Percentiles rank a stretch among this genome's conserved stretches.
Conservation (phyloP, 2,329 filamentous ascomycete species). For the Penicillium sclerotiorum region DNA sequence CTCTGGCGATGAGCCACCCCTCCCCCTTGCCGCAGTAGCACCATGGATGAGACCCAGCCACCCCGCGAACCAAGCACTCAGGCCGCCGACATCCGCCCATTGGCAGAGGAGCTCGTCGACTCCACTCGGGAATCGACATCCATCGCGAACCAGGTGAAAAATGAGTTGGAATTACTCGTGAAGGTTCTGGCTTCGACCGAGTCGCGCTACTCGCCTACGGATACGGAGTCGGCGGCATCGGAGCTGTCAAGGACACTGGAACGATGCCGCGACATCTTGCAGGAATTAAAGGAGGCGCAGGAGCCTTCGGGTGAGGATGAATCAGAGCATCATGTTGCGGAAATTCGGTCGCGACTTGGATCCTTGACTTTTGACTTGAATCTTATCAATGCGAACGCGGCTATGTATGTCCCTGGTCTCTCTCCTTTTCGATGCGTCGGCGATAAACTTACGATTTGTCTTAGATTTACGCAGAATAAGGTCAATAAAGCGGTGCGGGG, state of each 20-base stretch:
- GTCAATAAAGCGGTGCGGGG: constrained; percentile 9
- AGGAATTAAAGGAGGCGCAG: constrained; percentile 16
- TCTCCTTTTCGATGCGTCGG: background rate
- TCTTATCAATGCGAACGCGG: constrained; percentile 20
- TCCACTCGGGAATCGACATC: constrained; percentile 13
- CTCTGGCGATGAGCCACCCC: no score
- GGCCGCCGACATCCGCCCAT: constrained; percentile 10
- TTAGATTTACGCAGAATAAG: constrained; percentile 16
- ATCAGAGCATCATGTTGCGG: constrained; percentile 4
- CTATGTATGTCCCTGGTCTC: constrained; percentile 14
- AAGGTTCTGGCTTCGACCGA: constrained; percentile 6
- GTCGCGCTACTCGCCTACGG: background rate
- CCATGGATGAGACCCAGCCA: background rate
- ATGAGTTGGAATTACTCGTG: constrained; percentile 18
- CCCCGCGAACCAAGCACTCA: background rate
- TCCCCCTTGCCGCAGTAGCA: no score
- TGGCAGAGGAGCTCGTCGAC: constrained; percentile 16
- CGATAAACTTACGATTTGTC: background rate
- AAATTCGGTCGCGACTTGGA: constrained; percentile 16
- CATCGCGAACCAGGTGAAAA: constrained; percentile 14
- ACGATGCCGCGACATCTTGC: constrained; percentile 9
- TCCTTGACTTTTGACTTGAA: constrained; percentile 16
- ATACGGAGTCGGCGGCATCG: background rate
- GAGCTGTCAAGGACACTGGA: constrained; percentile 8
- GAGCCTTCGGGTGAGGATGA: background rate